phyloP scores from a whole-genome alignment of 257 asterid species.

The Leptodermis oblonga region DNA sequence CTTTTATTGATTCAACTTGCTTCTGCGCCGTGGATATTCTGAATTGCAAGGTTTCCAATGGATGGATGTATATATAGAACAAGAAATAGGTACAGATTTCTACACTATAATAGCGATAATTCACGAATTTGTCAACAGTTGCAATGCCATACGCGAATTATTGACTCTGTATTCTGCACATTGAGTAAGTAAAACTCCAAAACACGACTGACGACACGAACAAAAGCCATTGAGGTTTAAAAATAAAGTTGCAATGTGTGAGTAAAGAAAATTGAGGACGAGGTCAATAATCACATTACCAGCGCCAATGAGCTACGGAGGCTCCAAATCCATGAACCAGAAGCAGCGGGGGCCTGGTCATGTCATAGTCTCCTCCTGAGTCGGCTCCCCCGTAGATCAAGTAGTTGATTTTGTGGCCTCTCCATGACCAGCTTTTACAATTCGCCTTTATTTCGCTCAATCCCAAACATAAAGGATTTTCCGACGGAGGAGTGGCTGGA shows the following conservation, averaged over 20 bases:
- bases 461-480: constrained; percentile 45
- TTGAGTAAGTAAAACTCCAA: not conserved
- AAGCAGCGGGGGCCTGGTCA: constrained; percentile 34
- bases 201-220: not conserved
- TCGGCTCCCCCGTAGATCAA: constrained; percentile 42
- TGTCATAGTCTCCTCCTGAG: constrained; percentile 6
- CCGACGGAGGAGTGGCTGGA: constrained; percentile 17
- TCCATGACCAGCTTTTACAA: constrained; percentile 82
- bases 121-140: too few relatives aligned
- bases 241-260: not conserved
- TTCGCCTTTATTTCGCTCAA: constrained; percentile 46
- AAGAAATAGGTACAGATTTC: too few relatives aligned
- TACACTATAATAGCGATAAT: too few relatives aligned
- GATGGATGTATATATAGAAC: too few relatives aligned
- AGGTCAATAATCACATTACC: constrained; percentile 26
- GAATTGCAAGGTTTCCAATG: too few relatives aligned
- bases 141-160: too few relatives aligned
- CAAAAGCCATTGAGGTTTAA: not conserved
- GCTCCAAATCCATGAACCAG: constrained; percentile 96
- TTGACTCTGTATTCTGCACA: too few relatives aligned
- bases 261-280: too few relatives aligned
- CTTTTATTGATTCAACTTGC: too few relatives aligned
- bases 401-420: constrained; percentile 57
- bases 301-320: constrained; percentile 90
- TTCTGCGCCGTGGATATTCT: too few relatives aligned